Evolutionary conservation across 176 grass and related monocot species (phyloP), one percentile per base, ranked within the genome.

Genomic region (Carex parvula): DNA sequence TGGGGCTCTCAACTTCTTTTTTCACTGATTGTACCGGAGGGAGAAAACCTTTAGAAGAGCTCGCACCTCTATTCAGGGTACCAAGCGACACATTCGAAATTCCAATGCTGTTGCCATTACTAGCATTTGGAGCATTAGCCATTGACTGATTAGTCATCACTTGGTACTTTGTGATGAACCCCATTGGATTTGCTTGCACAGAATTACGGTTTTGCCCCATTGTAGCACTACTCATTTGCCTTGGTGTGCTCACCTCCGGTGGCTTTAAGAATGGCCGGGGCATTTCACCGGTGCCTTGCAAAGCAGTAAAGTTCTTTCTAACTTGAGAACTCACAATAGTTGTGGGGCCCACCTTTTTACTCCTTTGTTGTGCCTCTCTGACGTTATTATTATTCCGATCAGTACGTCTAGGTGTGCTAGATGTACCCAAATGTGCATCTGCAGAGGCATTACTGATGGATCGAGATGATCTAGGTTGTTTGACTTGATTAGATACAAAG

Each of bases 131-230:
- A 33, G 82, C 74, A 83, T 44, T 90, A 21, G 63, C 8, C 24
- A 32, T 57, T 17, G 73, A 68, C 33, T 86, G 37, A 65, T 84
- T 89, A 71, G 79, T 89, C 77, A 74, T 71, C 78, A 54, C 60
- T 88, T 89, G 89, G 90, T 85, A 87, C 79, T 95, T 92, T 79
- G 88, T 87, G 52, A 89, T 83, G 14, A 96, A 91, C 65, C 66
- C 89, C 1, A 41, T 75, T 58, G 81, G 83, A 85, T 87, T 90
- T 29, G 72, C 84, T 90, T 71, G 89, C 20, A 75, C 82, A 15
- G 80, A 53, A 79, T 55, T 68, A 80, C 75, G 86, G 33, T 86
- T 86, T 85, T 90, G 94, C 46, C 89, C 88, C 86, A 85, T 54
- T 82, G 64, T 84, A 73, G 59, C 77, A 81, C 87, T 82, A 84